phyloP scores from a whole-genome alignment of 805 yeast genomes.

The Starmerella potacharoeniae region DNA sequence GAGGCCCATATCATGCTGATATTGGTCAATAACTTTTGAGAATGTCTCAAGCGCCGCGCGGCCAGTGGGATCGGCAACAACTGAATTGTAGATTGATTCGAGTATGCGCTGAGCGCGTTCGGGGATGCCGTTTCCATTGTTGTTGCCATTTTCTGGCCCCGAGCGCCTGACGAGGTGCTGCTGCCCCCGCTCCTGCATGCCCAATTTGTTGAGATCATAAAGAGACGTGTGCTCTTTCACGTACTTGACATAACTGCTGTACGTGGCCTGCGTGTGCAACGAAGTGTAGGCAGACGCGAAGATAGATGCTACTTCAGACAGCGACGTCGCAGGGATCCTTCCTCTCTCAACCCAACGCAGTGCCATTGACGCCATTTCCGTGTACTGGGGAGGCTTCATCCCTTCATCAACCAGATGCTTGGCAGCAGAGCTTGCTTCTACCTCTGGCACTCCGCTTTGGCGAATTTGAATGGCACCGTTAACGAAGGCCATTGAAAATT shows the following conservation, averaged over 20 bases:
- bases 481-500: background rate
- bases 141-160: too few relatives aligned
- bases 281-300: conserved; percentile 9
- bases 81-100: background rate
- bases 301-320: background rate
- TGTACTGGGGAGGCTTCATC: conserved; percentile 3
- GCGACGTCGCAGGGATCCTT: background rate
- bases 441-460: background rate
- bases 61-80: background rate
- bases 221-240: conserved; percentile 2
- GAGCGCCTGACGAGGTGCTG: background rate
- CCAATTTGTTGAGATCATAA: background rate
- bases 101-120: background rate
- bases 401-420: conserved; percentile 1
- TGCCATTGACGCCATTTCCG: conserved; percentile 3
- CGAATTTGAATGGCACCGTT: background rate
- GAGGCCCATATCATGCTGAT: background rate
- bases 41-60: conserved; percentile 5
- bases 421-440: conserved; percentile 7
- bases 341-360: background rate
- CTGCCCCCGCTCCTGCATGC: background rate
- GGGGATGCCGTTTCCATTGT: too few relatives aligned
- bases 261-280: conserved; percentile 2
- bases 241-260: background rate
- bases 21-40: background rate